Percentiles rank a stretch among this genome's conserved stretches.
Conservation (phyloP, 495 filamentous ascomycete genomes). For the Penicillium cinerascens region DNA sequence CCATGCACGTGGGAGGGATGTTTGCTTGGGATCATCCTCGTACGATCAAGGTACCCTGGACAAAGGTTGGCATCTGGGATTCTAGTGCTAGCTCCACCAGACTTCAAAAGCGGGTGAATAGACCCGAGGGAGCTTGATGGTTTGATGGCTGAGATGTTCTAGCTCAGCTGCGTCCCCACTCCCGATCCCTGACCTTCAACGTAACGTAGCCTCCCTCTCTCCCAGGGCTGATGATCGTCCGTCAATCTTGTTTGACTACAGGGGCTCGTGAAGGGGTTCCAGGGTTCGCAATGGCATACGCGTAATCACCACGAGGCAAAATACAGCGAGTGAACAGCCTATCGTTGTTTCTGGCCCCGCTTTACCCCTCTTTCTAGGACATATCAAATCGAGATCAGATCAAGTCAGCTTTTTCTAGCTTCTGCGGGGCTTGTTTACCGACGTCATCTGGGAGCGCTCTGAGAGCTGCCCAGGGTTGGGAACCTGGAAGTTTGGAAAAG, state of each 20-base stretch:
- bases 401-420: not conserved
- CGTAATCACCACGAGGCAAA: not conserved
- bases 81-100: not conserved
- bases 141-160: not conserved
- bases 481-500: not conserved
- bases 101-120: not conserved
- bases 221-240: not conserved
- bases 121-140: not conserved
- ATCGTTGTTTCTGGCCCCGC: constrained; percentile 1
- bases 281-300: not conserved
- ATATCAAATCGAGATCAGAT: constrained; percentile 5
- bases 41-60: not conserved
- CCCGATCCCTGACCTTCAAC: not conserved
- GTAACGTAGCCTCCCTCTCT: not conserved
- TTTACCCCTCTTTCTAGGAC: not conserved
- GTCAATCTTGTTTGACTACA: not conserved
- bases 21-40: not conserved
- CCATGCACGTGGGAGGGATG: not conserved
- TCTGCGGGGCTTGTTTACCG: not conserved
- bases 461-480: not conserved
- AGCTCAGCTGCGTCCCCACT: not conserved
- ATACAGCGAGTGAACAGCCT: not conserved
- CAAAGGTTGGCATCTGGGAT: not conserved
- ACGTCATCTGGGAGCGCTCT: not conserved
- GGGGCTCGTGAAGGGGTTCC: not conserved